Evolutionary conservation across 495 filamentous ascomycete species (phyloP).

Genomic region (Bryoglossum gracile): DNA sequence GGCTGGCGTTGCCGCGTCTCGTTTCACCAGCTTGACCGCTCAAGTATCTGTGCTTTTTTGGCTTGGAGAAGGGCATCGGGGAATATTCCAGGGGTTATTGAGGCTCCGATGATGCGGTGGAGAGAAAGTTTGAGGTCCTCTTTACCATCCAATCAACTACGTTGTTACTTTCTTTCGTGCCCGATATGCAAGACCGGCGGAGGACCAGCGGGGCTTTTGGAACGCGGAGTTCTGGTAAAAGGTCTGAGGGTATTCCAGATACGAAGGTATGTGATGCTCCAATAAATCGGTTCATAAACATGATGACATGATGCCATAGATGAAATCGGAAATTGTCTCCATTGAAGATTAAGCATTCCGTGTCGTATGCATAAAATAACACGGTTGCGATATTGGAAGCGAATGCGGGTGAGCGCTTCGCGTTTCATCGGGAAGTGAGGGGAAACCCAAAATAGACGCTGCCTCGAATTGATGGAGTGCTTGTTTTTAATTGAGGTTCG

Average conservation of each 20-base stretch:
- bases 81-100: background rate
- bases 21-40: too few relatives aligned
- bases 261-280: too few relatives aligned
- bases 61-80: background rate
- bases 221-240: background rate
- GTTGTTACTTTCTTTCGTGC: too few relatives aligned
- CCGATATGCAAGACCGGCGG: too few relatives aligned
- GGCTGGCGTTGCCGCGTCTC: too few relatives aligned
- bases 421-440: constrained; percentile 3
- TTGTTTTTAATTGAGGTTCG: background rate
- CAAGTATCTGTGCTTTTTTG: too few relatives aligned
- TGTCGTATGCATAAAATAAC: constrained; percentile 6
- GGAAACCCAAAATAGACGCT: constrained; percentile 2
- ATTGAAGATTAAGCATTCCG: too few relatives aligned
- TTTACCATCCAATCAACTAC: too few relatives aligned
- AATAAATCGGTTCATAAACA: too few relatives aligned
- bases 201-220: background rate
- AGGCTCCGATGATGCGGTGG: too few relatives aligned
- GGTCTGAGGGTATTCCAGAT: background rate
- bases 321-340: too few relatives aligned
- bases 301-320: background rate
- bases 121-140: too few relatives aligned
- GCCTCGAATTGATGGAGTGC: background rate
- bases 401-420: background rate
- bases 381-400: constrained; percentile 1